Percentiles rank a stretch among this genome's conserved stretches.
Evolutionary conservation across 2,329 filamentous ascomycete genomes (phyloP).

Genomic region (Aspergillus ochraceoroseus): DNA sequence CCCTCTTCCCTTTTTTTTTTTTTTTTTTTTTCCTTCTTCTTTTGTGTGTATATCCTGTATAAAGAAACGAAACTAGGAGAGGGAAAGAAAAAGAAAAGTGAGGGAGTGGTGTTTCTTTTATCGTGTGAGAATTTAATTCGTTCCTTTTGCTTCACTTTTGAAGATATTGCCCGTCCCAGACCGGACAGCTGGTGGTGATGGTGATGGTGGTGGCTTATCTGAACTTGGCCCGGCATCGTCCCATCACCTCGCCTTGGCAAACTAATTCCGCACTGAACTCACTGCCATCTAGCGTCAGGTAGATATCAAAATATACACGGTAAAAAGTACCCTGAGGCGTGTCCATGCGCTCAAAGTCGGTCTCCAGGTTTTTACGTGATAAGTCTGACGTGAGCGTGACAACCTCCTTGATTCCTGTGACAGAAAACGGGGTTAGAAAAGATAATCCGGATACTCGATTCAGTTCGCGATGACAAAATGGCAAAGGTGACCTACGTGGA

Average conservation of each 20-base stretch:
- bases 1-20: not conserved
- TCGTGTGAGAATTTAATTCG: not conserved
- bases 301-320: conserved; percentile 64
- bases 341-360: conserved; percentile 99
- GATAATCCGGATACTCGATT: too few relatives aligned
- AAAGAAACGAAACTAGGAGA: conserved; percentile 1
- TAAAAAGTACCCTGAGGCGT: conserved; percentile 96
- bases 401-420: conserved; percentile 91
- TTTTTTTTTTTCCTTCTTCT: conserved; percentile 1
- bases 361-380: conserved; percentile 96
- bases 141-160: not conserved
- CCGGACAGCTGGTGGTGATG: too few relatives aligned
- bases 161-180: too few relatives aligned
- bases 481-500: conserved; percentile 68
- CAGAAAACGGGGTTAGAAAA: not conserved
- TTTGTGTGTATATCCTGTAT: conserved; percentile 2
- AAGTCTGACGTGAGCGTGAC: conserved; percentile 96
- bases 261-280: conserved; percentile 98
- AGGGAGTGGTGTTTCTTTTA: too few relatives aligned
- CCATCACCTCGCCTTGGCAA: conserved; percentile 99
- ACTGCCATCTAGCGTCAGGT: conserved; percentile 90
- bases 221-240: conserved; percentile 88
- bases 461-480: too few relatives aligned
- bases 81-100: not conserved
- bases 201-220: conserved; percentile 50